Percentiles rank a stretch among this genome's conserved stretches.
These are phyloP conservation scores for Trametopsis cervina DNA, from an alignment of 768 basidiomycete genomes.

Conservation along the genomic window DNA sequence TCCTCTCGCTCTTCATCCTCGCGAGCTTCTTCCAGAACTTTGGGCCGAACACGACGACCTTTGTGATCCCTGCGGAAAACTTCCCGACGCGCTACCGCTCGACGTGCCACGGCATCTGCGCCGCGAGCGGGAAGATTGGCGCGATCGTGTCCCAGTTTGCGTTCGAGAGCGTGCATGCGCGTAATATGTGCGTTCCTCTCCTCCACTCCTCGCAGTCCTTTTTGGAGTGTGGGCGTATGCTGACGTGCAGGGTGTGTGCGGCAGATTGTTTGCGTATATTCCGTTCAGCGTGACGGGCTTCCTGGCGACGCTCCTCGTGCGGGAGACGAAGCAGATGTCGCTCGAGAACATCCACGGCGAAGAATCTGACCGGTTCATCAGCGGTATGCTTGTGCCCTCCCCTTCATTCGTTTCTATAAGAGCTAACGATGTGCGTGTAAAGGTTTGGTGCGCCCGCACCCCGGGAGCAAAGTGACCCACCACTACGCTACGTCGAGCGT, in stretches of 20 bases:
- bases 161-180: slow-evolving; percentile 45
- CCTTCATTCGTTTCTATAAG: too few species aligned
- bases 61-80: slow-evolving; percentile 73
- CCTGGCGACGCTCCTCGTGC: slow-evolving; percentile 71
- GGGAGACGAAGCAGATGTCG: slow-evolving; percentile 64
- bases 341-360: slow-evolving; percentile 76
- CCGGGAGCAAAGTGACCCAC: too few species aligned
- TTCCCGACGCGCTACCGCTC: slow-evolving; percentile 89
- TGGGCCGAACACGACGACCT: slow-evolving; percentile 76
- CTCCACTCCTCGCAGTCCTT: neutral
- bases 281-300: slow-evolving; percentile 51
- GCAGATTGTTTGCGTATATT: neutral
- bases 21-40: slow-evolving; percentile 90
- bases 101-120: slow-evolving; percentile 79
- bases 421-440: too few species aligned
- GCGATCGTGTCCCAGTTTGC: slow-evolving; percentile 79
- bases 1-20: slow-evolving; percentile 82
- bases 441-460: too few species aligned
- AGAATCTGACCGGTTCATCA: slow-evolving; percentile 54
- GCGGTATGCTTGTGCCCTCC: slow-evolving; percentile 12
- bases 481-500: too few species aligned
- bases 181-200: slow-evolving; percentile 25
- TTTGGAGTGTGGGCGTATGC: neutral
- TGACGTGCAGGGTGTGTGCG: neutral
- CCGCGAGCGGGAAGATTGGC: slow-evolving; percentile 77